Conservation (phyloP, 2,329 filamentous ascomycete species). For the Fusarium sterilihyphosum region DNA sequence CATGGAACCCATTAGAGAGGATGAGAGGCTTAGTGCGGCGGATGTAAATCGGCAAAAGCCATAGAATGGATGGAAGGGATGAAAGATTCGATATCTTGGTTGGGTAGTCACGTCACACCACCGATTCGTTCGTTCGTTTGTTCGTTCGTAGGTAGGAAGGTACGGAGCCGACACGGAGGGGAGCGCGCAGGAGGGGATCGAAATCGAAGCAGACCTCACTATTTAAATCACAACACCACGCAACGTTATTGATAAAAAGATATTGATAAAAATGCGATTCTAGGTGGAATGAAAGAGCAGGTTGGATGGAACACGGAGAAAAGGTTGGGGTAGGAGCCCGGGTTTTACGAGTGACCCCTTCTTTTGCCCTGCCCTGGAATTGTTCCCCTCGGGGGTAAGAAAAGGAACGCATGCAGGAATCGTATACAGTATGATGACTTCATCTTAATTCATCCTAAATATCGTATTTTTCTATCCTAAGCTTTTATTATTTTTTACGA, state of each 20-base stretch:
- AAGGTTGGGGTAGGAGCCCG: conserved; percentile 33
- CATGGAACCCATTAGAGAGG: conserved; percentile 38
- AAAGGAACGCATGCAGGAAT: neutral
- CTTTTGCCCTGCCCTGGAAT: conserved; percentile 32
- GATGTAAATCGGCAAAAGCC: conserved; percentile 28
- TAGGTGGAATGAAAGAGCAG: conserved; percentile 7
- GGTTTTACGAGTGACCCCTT: conserved; percentile 19
- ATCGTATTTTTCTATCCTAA: neutral
- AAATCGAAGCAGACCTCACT: neutral
- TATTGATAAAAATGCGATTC: neutral
- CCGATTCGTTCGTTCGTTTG: neutral
- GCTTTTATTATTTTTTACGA: neutral
- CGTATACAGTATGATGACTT: neutral
- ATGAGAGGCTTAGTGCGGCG: conserved; percentile 12
- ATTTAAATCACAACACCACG: neutral
- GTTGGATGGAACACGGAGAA: conserved; percentile 15
- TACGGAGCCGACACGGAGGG: conserved; percentile 29
- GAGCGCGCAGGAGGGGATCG: neutral
- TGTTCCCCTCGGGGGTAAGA: neutral
- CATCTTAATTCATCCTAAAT: neutral
- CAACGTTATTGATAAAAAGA: neutral
- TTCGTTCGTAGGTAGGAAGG: conserved; percentile 1
- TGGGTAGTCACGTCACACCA: conserved; percentile 44
- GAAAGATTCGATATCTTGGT: neutral
- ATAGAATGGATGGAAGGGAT: conserved; percentile 15